Evolutionary conservation across 805 yeast species (phyloP).

Genomic region (Ogataea henricii): DNA sequence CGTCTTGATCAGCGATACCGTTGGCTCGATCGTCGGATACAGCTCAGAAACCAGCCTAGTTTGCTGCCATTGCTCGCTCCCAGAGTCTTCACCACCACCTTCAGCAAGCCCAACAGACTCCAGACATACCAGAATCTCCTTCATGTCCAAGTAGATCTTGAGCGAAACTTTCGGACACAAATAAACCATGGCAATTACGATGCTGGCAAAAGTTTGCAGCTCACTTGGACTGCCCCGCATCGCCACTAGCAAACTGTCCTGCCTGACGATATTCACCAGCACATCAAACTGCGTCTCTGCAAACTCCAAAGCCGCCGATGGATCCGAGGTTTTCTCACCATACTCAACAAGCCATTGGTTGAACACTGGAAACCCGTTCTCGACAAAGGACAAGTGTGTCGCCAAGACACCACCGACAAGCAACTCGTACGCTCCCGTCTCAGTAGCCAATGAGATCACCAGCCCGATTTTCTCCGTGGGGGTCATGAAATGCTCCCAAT

Average conservation of each 20-base stretch:
- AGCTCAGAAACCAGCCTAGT: constrained; percentile 4
- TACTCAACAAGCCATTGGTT: constrained; percentile 24
- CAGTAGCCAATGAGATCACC: constrained; percentile 17
- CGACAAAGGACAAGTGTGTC: constrained; percentile 22
- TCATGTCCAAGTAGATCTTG: constrained; percentile 27
- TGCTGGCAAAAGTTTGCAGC: constrained; percentile 19
- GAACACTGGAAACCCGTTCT: constrained; percentile 19
- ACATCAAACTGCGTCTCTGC: constrained; percentile 13
- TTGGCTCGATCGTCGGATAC: constrained; percentile 13
- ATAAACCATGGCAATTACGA: constrained; percentile 26
- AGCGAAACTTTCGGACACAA: constrained; percentile 29
- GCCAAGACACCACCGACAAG: constrained; percentile 19
- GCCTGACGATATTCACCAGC: constrained; percentile 23
- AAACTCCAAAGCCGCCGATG: background rate
- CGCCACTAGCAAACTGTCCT: constrained; percentile 21
- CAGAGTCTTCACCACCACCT: constrained; percentile 1
- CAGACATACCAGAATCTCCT: constrained; percentile 28
- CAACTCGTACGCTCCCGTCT: constrained; percentile 2
- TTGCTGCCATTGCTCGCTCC: background rate
- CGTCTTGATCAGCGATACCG: constrained; percentile 16
- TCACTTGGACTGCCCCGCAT: constrained; percentile 6
- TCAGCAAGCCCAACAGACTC: constrained; percentile 10
- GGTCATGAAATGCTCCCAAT: constrained; percentile 21
- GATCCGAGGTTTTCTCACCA: constrained; percentile 15
- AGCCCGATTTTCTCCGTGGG: constrained; percentile 23